These are phyloP conservation scores for Cryptococcus jaspeensis DNA, from an alignment of 1,284 basidiomycete genomes.

Conservation along the genomic window DNA sequence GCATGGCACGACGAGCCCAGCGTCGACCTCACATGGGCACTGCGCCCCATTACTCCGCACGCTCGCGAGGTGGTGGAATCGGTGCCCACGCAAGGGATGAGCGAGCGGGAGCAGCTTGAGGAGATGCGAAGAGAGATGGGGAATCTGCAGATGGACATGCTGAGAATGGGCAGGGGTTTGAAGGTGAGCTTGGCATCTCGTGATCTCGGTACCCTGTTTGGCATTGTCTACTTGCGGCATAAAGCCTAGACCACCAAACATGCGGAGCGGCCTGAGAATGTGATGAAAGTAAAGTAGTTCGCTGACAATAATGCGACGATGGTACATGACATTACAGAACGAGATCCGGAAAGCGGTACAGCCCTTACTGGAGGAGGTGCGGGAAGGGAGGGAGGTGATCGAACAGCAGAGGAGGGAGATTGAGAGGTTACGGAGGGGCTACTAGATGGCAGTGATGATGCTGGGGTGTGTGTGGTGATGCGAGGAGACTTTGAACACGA, in stretches of 20 bases:
- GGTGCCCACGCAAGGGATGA: neutral
- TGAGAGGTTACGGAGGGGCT: constrained; percentile 29
- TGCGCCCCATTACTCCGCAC: neutral
- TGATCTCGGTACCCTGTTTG: too few species aligned
- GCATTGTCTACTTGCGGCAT: too few species aligned
- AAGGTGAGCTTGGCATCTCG: constrained; percentile 35
- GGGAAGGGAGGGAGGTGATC: constrained; percentile 25
- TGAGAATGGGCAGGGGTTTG: constrained; percentile 32
- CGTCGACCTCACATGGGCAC: constrained; percentile 18
- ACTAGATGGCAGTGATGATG: constrained; percentile 51
- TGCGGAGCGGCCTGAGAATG: neutral
- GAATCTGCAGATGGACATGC: constrained; percentile 37
- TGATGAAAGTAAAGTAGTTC: too few species aligned
- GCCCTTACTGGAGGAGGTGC: constrained; percentile 28
- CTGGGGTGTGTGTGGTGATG: neutral
- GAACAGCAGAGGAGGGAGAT: constrained; percentile 35
- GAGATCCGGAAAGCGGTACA: constrained; percentile 30
- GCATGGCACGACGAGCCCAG: constrained; percentile 3
- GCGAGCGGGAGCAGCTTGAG: constrained; percentile 15
- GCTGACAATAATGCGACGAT: neutral
- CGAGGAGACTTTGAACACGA: neutral
- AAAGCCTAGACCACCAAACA: neutral
- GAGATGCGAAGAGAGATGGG: constrained; percentile 29
- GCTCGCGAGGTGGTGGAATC: neutral
- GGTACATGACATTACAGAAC: constrained; percentile 15